Evolutionary conservation across 2,329 filamentous ascomycete genomes (phyloP), one percentile per base, ranked within the genome.

Genomic region (Metarhizium album): DNA sequence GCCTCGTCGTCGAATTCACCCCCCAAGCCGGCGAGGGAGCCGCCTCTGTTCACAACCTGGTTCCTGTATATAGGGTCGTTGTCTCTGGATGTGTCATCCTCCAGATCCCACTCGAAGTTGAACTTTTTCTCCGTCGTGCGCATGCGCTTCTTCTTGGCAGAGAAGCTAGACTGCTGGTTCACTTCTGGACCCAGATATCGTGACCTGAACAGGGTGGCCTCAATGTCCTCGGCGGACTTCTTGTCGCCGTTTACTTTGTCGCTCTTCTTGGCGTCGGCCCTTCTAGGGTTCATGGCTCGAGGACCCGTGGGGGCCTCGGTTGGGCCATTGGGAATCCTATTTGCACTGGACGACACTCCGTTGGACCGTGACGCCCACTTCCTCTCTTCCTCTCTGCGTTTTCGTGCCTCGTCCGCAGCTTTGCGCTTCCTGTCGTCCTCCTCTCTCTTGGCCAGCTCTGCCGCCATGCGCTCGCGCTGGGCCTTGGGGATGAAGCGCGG

Each of bases 81-180:
- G 31, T 64, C 59, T 50, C 65, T 60, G 5, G 64, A 66, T 0
- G 93, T 98, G 67, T 98, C 93, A 64, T 98, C 93, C 54, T 94
- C 87, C 1, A 82, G 79, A 59, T 95, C 94, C 93, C 93, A 98
- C 60, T 95, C 93, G 61, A 98, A 98, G 62, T 96, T 98, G 74
- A 98, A 98, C 66, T 98, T 97, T 69, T 90, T 89, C 63, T 95
- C 91, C 1, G 88, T 93, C 1, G 90, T 95, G 54, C 91, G 79
- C 71, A 87, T 86, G 51, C 91, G 80, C 74, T 97, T 97, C 78
- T 97, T 98, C 72, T 93, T 88, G 1, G 90, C 90, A 0, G 90
- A 95, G 63, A 97, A 96, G 37, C 80, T 95, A 4, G 86, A 90
- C 51, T 75, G 78, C 56, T 84, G 80, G 57, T 93, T 94, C 48